Percentiles rank a stretch among this genome's conserved stretches.
Evolutionary conservation across 2,329 filamentous ascomycete species (phyloP).

Genomic region (Cladosporium sp.): DNA sequence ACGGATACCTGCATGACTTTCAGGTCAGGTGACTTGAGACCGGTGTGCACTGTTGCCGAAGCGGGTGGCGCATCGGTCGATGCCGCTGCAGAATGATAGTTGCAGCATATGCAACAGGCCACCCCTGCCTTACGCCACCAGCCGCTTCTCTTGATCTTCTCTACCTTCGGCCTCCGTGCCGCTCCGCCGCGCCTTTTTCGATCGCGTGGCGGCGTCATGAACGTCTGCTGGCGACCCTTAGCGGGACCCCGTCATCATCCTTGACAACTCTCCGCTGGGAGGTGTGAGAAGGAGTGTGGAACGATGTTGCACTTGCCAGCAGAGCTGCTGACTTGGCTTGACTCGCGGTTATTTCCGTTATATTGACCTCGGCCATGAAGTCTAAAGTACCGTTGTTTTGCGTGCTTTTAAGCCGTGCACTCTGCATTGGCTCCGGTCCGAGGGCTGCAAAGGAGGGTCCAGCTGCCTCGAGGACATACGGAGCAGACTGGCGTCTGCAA

Average conservation of each 20-base stretch:
- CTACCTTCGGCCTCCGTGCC: slow-evolving; percentile 3
- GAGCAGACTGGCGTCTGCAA: slow-evolving; percentile 5
- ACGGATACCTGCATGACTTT: slow-evolving; percentile 10
- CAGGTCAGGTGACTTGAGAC: slow-evolving; percentile 11
- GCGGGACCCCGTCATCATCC: no score
- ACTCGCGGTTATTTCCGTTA: no score
- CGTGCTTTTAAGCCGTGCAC: no score
- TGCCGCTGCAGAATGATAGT: slow-evolving; percentile 10
- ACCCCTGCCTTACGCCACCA: slow-evolving; percentile 2
- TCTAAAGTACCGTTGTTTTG: no score
- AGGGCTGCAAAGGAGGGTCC: neutral
- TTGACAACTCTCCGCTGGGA: no score
- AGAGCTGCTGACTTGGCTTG: no score
- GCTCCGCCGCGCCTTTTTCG: slow-evolving; percentile 9
- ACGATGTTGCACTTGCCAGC: no score
- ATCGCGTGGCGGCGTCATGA: slow-evolving; percentile 10
- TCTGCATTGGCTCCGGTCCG: slow-evolving; percentile 1
- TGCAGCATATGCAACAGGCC: neutral
- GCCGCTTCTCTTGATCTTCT: slow-evolving; percentile 1
- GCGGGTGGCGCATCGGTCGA: slow-evolving; percentile 6
- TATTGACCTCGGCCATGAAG: no score
- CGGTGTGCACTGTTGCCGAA: slow-evolving; percentile 9
- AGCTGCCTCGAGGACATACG: slow-evolving; percentile 2
- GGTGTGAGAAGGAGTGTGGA: no score
- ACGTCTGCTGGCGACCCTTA: no score